A percentile compares a stretch with the other conserved stretches of the same genome.
phyloP scores from a whole-genome alignment of 2,329 filamentous ascomycete species.

The Pseudocercospora cruenta region DNA sequence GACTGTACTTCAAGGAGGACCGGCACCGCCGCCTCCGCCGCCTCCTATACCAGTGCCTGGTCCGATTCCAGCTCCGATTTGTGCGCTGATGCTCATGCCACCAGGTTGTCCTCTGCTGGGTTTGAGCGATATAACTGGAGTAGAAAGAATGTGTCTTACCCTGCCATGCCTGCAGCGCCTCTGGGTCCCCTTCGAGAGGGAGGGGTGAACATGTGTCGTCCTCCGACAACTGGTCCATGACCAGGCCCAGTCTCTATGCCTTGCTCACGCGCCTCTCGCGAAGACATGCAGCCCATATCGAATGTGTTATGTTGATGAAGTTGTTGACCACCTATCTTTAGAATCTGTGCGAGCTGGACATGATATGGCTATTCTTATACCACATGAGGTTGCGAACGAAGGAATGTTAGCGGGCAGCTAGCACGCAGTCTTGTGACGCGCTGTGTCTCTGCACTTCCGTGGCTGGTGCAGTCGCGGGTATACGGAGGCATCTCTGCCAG shows the following conservation, averaged over 20 bases:
- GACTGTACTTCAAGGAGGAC: background rate
- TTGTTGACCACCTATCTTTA: background rate
- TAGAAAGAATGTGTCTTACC: background rate
- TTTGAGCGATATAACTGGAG: background rate
- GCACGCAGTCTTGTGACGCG: background rate
- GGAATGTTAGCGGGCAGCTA: background rate
- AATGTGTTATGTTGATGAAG: background rate
- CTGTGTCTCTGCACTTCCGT: background rate
- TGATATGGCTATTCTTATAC: background rate
- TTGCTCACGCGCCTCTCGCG: conserved; percentile 2
- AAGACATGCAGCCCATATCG: conserved; percentile 4
- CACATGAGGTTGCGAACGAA: background rate
- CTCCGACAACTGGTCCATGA: conserved; percentile 5
- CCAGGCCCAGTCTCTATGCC: conserved; percentile 2
- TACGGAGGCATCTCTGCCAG: background rate
- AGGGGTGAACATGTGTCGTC: conserved; percentile 12
- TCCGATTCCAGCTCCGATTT: conserved; percentile 3
- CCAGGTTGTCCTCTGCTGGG: background rate
- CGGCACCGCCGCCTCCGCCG: background rate
- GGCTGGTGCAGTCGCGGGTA: too few species aligned
- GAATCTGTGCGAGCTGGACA: background rate
- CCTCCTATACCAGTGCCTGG: background rate
- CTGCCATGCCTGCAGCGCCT: conserved; percentile 3
- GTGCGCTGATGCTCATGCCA: conserved; percentile 9
- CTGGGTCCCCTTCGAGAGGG: background rate